Conservation (phyloP, 1,139 yeast species). For the Zygotorulaspora mrakii region DNA sequence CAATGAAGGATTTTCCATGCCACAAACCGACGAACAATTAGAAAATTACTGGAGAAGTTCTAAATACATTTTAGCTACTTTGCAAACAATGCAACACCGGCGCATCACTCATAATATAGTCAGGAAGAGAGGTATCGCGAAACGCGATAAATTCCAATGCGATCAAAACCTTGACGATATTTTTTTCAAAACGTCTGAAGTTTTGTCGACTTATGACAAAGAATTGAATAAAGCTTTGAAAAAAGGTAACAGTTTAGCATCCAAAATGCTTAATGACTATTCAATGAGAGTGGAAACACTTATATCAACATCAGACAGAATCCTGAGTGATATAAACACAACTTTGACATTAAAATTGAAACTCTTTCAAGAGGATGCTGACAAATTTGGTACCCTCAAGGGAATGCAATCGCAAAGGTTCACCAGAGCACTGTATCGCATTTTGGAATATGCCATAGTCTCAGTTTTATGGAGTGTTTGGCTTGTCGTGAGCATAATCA, state of each 20-base stretch:
- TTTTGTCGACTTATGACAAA: conserved; percentile 22
- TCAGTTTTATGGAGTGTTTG: conserved; percentile 62
- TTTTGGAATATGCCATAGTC: conserved; percentile 56
- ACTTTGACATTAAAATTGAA: conserved; percentile 70
- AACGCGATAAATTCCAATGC: conserved; percentile 18
- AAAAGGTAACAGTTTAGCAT: conserved; percentile 31
- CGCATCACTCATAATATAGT: conserved; percentile 27
- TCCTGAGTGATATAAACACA: conserved; percentile 79
- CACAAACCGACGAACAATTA: conserved; percentile 25
- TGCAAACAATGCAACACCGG: conserved; percentile 28
- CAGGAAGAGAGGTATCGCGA: conserved; percentile 22
- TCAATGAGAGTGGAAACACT: conserved; percentile 49
- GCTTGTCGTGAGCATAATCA: conserved; percentile 60
- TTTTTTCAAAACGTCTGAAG: conserved; percentile 19
- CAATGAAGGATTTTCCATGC: conserved; percentile 3
- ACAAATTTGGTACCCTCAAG: conserved; percentile 44
- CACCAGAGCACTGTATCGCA: conserved; percentile 42
- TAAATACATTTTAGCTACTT: conserved; percentile 25
- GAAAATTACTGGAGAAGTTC: conserved; percentile 29
- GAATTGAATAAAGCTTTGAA: conserved; percentile 26
- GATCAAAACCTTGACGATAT: conserved; percentile 21
- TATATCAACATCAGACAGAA: conserved; percentile 67
- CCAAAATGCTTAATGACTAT: conserved; percentile 32
- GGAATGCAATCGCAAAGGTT: conserved; percentile 35
- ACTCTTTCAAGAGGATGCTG: conserved; percentile 65